These are phyloP conservation scores for Antitrichia curtipendula DNA, from an alignment of 225 moss, liverwort and hornwort genomes.

Conservation along the genomic window DNA sequence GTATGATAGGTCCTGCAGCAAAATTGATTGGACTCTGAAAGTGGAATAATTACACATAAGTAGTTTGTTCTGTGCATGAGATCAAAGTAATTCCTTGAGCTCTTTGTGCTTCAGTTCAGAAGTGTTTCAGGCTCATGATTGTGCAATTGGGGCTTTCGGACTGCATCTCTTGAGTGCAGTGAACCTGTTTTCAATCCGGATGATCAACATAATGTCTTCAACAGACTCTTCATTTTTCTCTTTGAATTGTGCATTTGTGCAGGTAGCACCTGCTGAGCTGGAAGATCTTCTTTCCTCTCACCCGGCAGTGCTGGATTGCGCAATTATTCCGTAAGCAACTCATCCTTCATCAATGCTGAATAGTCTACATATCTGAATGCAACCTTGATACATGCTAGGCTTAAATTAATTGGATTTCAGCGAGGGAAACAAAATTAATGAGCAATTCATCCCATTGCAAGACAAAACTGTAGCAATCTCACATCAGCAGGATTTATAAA, in stretches of 20 bases:
- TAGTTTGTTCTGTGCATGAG: neutral
- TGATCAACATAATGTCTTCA: neutral
- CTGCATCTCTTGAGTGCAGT: neutral
- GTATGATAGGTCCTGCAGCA: neutral
- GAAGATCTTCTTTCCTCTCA: constrained; percentile 34
- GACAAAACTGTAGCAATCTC: neutral
- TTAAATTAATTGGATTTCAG: neutral
- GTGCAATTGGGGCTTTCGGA: neutral
- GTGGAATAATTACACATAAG: neutral
- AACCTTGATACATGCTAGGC: neutral
- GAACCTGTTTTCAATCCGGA: neutral
- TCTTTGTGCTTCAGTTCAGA: neutral
- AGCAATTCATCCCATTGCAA: neutral
- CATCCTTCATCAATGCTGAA: neutral
- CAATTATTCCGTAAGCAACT: constrained; percentile 26
- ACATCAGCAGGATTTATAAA: neutral
- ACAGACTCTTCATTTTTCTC: neutral
- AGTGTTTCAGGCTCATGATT: neutral
- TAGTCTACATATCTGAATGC: no score
- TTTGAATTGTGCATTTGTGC: neutral
- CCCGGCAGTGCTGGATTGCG: constrained; percentile 30
- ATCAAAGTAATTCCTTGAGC: neutral
- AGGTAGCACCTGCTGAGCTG: constrained; percentile 39
- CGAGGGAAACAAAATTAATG: neutral
- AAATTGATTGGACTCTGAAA: neutral